Evolutionary conservation across 192 early-diverging fungal genomes (phyloP), one percentile per base, ranked within the genome.

Genomic region (Coemansia erecta): DNA sequence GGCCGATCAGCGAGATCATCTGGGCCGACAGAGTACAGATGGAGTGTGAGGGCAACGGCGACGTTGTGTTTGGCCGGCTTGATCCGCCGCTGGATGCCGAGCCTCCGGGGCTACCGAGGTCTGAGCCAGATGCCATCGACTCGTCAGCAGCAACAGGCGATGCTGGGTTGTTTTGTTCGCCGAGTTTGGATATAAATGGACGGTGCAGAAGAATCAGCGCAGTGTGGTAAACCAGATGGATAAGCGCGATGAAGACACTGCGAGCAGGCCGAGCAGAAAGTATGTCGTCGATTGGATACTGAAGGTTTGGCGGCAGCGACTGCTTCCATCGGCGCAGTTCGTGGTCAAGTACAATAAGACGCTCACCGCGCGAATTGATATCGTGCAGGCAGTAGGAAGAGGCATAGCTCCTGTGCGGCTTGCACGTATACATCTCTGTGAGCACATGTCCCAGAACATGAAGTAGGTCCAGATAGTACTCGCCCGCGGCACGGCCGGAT

Each of bases 11-110:
- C 49, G 70, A 66, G 12, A 73, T 79, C 66, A 79, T 73, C 31
- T 79, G 77, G 28, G 77, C 77, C 18, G 77, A 79, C n/a, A 79
- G 47, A 2, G 77, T 79, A 35, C 77, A 79, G n/a, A 79, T 79
- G 9, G 66, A 68, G 37, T 79, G 77, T 26, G 77, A 79, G 0
- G 70, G 70, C 47, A 73, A 22, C 8, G 70, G 77, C 47, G 70
- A 73, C 8, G 50, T 22, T 8, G 54, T 26, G 39, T 35, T 46
- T 50, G 55, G n/a, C 3, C 51, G 66, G 1, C 59, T 23, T 8
- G 48, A 41, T 37, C 44, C 42, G n/a, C 63, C 40, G 33, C 39
- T 33, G 43, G 17, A 31, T 28, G 24, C 46, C 8, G 59, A 52
- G 39, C 39, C 49, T 37, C 49, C 47, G 0, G 47, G 59, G 17